These are phyloP conservation scores for Botrytis cinerea DNA, from an alignment of 2,329 filamentous ascomycete species.

Conservation along the genomic window DNA sequence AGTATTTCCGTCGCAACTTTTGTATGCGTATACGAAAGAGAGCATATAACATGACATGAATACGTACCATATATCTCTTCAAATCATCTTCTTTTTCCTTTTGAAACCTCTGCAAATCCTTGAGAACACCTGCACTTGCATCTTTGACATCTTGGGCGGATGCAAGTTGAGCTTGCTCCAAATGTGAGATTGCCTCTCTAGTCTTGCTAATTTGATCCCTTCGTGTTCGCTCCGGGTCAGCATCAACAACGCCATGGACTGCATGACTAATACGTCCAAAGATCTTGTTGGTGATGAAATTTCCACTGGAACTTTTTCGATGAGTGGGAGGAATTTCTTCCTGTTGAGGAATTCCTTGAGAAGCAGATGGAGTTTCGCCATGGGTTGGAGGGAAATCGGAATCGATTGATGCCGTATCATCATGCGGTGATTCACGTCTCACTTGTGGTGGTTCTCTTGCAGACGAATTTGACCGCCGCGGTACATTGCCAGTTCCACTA, in stretches of 20 bases:
- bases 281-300: constrained; percentile 89
- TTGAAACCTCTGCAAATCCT: constrained; percentile 91
- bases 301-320: constrained; percentile 80
- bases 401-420: constrained; percentile 88
- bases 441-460: constrained; percentile 54
- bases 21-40: background rate
- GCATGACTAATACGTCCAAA: constrained; percentile 95
- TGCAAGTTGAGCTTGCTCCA: constrained; percentile 88
- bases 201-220: constrained; percentile 96
- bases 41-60: constrained; percentile 15
- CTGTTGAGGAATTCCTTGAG: constrained; percentile 67
- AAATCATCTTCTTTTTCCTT: constrained; percentile 93
- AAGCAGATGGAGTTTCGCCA: constrained; percentile 73
- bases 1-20: background rate
- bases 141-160: constrained; percentile 92
- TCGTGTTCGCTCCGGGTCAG: constrained; percentile 89
- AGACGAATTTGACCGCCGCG: constrained; percentile 65
- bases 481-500: constrained; percentile 62
- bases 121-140: constrained; percentile 82
- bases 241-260: constrained; percentile 92
- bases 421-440: constrained; percentile 56
- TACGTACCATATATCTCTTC: constrained; percentile 88
- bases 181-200: constrained; percentile 77
- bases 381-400: constrained; percentile 94
- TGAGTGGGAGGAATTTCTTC: constrained; percentile 54